Evolutionary conservation across 1,284 basidiomycete genomes (phyloP).

Genomic region (Xerocomus amazonicus): DNA sequence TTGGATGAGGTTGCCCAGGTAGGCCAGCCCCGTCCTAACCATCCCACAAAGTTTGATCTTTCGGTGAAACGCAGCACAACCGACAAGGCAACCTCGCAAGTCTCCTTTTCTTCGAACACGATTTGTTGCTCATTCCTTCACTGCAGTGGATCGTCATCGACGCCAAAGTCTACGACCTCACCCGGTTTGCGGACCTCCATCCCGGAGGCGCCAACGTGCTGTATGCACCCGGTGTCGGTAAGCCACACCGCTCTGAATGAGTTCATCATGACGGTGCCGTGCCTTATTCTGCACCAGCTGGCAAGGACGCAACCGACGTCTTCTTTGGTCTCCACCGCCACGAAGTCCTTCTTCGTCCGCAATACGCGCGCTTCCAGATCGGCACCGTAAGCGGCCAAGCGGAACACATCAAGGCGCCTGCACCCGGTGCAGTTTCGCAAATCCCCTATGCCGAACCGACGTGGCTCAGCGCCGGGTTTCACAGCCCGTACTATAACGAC

Average conservation of each 20-base stretch:
- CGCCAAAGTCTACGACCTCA: slow-evolving; percentile 63
- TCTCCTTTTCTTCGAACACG: background rate
- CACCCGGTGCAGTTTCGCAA: slow-evolving; percentile 64
- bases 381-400: slow-evolving; percentile 72
- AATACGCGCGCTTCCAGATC: slow-evolving; percentile 80
- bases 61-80: slow-evolving; percentile 56
- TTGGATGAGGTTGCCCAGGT: slow-evolving; percentile 56
- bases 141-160: slow-evolving; percentile 63
- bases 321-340: slow-evolving; percentile 93
- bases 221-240: slow-evolving; percentile 38
- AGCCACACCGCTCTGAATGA: slow-evolving; percentile 3
- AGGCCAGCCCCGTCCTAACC: background rate
- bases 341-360: slow-evolving; percentile 79
- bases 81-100: slow-evolving; percentile 66
- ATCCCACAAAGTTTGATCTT: background rate
- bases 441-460: slow-evolving; percentile 91
- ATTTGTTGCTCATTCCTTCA: slow-evolving; percentile 1
- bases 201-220: slow-evolving; percentile 66
- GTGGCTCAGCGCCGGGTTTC: slow-evolving; percentile 81
- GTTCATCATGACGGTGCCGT: background rate
- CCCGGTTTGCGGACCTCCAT: slow-evolving; percentile 60
- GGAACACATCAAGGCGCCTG: slow-evolving; percentile 55
- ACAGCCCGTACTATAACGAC: slow-evolving; percentile 83
- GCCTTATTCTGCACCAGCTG: slow-evolving; percentile 37
- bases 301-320: slow-evolving; percentile 81